phyloP scores from a whole-genome alignment of 768 basidiomycete species.

The Amanita pseudoporphyria region DNA sequence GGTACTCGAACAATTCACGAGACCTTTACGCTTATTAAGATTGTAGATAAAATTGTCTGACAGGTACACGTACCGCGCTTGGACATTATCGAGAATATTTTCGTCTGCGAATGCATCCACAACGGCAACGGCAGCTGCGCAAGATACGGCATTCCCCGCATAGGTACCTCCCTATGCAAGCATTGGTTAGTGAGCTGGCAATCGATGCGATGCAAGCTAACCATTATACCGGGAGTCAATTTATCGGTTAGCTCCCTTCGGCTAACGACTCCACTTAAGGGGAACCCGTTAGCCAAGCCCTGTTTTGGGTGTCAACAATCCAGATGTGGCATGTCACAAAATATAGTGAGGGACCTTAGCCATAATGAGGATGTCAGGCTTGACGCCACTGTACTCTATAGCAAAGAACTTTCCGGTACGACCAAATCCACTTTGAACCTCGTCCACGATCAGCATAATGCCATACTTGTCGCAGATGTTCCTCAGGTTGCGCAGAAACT shows the following conservation, averaged over 20 bases:
- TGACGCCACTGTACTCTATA: slow-evolving; percentile 76
- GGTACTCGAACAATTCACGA: slow-evolving; percentile 53
- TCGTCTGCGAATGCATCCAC: slow-evolving; percentile 71
- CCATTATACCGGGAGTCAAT: slow-evolving; percentile 74
- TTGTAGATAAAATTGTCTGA: not conserved
- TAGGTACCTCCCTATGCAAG: slow-evolving; percentile 69
- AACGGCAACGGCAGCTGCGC: slow-evolving; percentile 84
- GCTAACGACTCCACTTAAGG: slow-evolving; percentile 78
- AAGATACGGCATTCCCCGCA: slow-evolving; percentile 86
- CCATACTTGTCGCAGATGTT: slow-evolving; percentile 80
- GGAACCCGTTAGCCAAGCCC: slow-evolving; percentile 91
- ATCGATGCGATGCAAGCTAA: slow-evolving; percentile 18
- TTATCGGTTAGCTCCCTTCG: slow-evolving; percentile 74
- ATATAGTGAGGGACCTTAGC: slow-evolving; percentile 54
- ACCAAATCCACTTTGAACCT: slow-evolving; percentile 87
- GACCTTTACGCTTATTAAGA: slow-evolving; percentile 36
- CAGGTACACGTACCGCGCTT: slow-evolving; percentile 42
- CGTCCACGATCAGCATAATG: slow-evolving; percentile 78
- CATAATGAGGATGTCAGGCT: slow-evolving; percentile 81
- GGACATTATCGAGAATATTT: slow-evolving; percentile 74
- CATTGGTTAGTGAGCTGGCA: slow-evolving; percentile 7
- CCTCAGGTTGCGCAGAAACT: slow-evolving; percentile 73
- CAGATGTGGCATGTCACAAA: not conserved
- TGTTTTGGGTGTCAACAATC: slow-evolving; percentile 14
- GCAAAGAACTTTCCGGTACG: slow-evolving; percentile 77